These are phyloP conservation scores for Daldinia caldariorum DNA, from an alignment of 495 filamentous ascomycete species.

Conservation along the genomic window DNA sequence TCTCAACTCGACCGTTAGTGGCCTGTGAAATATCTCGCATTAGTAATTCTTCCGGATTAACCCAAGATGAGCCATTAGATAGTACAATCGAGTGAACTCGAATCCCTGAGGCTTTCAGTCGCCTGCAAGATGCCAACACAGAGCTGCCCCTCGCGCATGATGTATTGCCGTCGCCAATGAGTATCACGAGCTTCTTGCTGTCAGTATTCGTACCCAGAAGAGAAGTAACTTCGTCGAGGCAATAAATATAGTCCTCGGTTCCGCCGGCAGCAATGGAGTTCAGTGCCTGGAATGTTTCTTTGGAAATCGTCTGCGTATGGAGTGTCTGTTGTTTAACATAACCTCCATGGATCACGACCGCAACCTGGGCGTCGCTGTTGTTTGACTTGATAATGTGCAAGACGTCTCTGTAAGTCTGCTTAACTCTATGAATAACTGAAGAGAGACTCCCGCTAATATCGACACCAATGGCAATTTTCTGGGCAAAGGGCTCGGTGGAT, in stretches of 20 bases:
- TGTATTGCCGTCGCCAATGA: neutral
- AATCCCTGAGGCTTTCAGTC: neutral
- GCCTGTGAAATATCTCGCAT: neutral
- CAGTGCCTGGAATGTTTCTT: neutral
- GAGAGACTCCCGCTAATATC: neutral
- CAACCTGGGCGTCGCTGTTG: neutral
- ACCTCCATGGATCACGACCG: neutral
- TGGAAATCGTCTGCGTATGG: neutral
- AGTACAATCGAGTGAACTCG: neutral
- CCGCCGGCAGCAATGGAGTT: neutral
- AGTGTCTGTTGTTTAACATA: too few species aligned
- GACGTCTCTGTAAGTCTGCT: neutral
- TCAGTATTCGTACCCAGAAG: neutral
- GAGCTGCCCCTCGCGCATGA: neutral
- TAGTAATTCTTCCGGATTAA: neutral
- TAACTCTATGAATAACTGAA: neutral
- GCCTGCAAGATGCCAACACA: neutral
- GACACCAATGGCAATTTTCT: neutral
- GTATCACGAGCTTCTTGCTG: neutral
- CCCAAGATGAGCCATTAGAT: neutral
- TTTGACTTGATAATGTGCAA: neutral
- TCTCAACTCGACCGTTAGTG: neutral
- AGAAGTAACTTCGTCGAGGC: neutral
- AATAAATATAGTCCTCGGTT: neutral
- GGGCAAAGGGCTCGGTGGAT: neutral